Evolutionary conservation across 2,329 filamentous ascomycete genomes (phyloP).

Genomic region (Penicillium sp.): DNA sequence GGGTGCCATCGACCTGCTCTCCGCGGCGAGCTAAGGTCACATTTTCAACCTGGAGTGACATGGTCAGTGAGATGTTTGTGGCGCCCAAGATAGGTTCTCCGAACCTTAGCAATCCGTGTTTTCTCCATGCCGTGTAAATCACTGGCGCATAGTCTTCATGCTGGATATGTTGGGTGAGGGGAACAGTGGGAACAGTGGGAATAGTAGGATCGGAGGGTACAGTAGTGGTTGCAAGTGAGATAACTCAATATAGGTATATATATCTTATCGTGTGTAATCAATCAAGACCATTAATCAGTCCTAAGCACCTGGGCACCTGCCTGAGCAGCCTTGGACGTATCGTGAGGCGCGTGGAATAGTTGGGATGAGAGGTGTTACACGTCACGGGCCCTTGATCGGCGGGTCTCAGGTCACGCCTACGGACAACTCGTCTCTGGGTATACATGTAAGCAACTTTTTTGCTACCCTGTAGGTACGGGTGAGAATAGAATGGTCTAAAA

Average conservation of each 20-base stretch:
- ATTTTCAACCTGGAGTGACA: constrained; percentile 47
- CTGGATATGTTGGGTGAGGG: constrained; percentile 8
- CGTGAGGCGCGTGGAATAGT: constrained; percentile 1
- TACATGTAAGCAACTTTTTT: neutral
- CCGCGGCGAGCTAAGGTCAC: constrained; percentile 59
- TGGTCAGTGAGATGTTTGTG: neutral
- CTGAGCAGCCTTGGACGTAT: neutral
- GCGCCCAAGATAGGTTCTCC: constrained; percentile 2
- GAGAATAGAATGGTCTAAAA: neutral
- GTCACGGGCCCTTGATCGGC: constrained; percentile 10
- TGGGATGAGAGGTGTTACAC: constrained; percentile 7
- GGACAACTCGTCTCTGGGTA: neutral
- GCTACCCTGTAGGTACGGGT: too few relatives aligned
- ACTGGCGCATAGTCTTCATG: constrained; percentile 36
- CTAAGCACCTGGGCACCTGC: neutral
- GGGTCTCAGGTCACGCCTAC: constrained; percentile 5
- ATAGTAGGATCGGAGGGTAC: neutral
- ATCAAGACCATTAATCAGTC: neutral
- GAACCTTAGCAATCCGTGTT: constrained; percentile 46
- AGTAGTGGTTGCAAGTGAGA: neutral
- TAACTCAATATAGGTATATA: neutral
- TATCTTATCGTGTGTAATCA: neutral
- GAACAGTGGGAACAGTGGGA: neutral
- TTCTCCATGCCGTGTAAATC: constrained; percentile 42
- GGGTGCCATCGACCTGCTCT: constrained; percentile 56